Evolutionary conservation across 139 green algal species (phyloP).

Genomic region (Chlorella sorokiniana): DNA sequence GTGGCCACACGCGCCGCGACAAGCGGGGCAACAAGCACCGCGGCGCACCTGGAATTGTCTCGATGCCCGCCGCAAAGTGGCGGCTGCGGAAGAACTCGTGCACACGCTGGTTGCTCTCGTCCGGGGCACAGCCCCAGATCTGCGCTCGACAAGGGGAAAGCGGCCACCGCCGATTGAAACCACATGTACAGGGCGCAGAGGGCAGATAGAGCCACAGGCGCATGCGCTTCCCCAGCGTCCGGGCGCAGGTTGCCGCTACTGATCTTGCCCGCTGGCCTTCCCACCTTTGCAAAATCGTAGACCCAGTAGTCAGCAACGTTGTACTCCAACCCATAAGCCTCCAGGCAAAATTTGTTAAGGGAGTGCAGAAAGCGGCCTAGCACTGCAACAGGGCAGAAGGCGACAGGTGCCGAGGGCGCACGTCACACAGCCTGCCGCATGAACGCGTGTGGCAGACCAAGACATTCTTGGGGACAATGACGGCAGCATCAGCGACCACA

Average conservation of each 20-base stretch:
- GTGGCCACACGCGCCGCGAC: no score
- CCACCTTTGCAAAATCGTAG: conserved; percentile 92
- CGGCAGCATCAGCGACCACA: no score
- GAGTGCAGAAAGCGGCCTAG: conserved; percentile 83
- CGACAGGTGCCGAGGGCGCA: not conserved
- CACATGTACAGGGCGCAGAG: not conserved
- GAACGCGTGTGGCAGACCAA: no score
- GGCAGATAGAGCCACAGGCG: no score
- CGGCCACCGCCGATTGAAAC: not conserved
- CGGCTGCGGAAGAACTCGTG: conserved; percentile 94
- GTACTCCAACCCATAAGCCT: conserved; percentile 78
- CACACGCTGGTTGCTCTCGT: conserved; percentile 84
- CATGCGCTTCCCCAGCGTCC: no score
- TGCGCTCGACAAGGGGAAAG: conserved; percentile 40
- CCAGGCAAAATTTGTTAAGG: conserved; percentile 83
- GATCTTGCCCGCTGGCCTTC: not conserved
- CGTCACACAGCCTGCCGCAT: not conserved
- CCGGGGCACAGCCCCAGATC: conserved; percentile 89
- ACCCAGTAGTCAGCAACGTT: conserved; percentile 81
- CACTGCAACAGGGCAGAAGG: conserved; percentile 56
- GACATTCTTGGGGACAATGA: no score
- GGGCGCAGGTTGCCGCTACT: not conserved
- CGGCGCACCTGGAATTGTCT: conserved; percentile 78
- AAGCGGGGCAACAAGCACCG: no score
- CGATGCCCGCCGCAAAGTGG: conserved; percentile 89